Evolutionary conservation across 495 filamentous ascomycete genomes (phyloP).

Genomic region (Talaromyces borbonicus): DNA sequence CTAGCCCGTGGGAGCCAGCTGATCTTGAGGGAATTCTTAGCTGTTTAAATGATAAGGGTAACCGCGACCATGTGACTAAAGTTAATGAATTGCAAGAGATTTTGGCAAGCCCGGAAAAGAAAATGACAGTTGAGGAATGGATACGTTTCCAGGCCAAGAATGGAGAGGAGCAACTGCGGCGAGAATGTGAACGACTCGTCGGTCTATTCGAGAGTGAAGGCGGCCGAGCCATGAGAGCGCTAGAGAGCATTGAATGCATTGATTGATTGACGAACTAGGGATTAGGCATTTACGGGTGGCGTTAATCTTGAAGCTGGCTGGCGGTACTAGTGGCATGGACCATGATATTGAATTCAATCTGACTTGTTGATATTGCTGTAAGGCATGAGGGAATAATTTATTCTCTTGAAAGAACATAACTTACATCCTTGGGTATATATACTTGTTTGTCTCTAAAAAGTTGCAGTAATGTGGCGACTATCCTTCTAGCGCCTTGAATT

Average conservation of each 20-base stretch:
- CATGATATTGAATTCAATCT: slow-evolving; percentile 2
- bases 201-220: slow-evolving; percentile 75
- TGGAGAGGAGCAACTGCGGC: slow-evolving; percentile 66
- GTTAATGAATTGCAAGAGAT: slow-evolving; percentile 40
- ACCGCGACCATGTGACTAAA: slow-evolving; percentile 35
- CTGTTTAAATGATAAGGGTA: slow-evolving; percentile 42
- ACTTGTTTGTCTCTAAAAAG: too few relatives aligned
- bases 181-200: slow-evolving; percentile 74
- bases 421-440: too few relatives aligned
- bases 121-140: slow-evolving; percentile 92
- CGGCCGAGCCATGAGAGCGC: slow-evolving; percentile 56
- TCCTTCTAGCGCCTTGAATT: too few relatives aligned
- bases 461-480: too few relatives aligned
- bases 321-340: too few relatives aligned
- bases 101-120: slow-evolving; percentile 70
- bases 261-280: slow-evolving; percentile 18
- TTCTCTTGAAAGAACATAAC: too few relatives aligned
- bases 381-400: too few relatives aligned
- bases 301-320: too few relatives aligned
- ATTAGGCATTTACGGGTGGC: background rate
- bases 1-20: slow-evolving; percentile 57
- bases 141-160: slow-evolving; percentile 67
- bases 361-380: too few relatives aligned
- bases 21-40: slow-evolving; percentile 56
- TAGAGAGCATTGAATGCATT: slow-evolving; percentile 63